Base-by-base conservation (phyloP, 306 rosid species). In the Cucurbita ficifolia region DNA sequence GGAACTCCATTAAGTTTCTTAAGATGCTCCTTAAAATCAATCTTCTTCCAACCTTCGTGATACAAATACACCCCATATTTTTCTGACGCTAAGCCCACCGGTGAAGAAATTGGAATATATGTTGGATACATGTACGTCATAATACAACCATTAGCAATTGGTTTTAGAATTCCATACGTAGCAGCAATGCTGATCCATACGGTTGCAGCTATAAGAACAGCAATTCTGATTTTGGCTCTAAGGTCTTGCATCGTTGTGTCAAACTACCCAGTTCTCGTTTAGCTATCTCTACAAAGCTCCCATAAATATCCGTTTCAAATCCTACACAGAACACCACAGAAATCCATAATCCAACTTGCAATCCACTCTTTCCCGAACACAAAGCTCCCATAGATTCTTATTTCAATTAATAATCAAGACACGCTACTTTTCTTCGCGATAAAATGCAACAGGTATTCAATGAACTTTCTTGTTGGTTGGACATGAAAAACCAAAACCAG, bases 71-170 rank as follows among this genome's bases (percentile, higher is more conserved):
- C 76, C 10, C 89, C 90, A 76, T 95, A 95, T 85, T 91, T 95
- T 60, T 75, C 83, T 2, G 89, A 84, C 1, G 92, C 79, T 13
- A 76, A 68, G 3, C 83, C 85, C 43, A 78, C 80, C 1, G 87
- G 63, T 0, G 88, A 70, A 8, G 88, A 77, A 36, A 95, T 87
- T 1, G 99, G 97, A 81, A 95, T 85, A 57, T 94, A 95, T 2
- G 88, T 91, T 2, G 99, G 99, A 85, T 95, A 91, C 99, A 95
- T 95, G 75, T 91, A 95, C 13, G 99, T 95, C 99, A 95, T 95
- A 48, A 68, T 48, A 76, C 97, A 95, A 13, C 99, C 99, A 75
- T 91, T 91, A 10, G 92, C 81, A 77, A 95, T 80, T 29, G 96
- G 97, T 50, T 86, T 88, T 67, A 95, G 71, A 72, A 91, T 80